Percentiles rank a stretch among this genome's conserved stretches.
Conservation (phyloP, 495 filamentous ascomycete species). For the Tuber borchii region DNA sequence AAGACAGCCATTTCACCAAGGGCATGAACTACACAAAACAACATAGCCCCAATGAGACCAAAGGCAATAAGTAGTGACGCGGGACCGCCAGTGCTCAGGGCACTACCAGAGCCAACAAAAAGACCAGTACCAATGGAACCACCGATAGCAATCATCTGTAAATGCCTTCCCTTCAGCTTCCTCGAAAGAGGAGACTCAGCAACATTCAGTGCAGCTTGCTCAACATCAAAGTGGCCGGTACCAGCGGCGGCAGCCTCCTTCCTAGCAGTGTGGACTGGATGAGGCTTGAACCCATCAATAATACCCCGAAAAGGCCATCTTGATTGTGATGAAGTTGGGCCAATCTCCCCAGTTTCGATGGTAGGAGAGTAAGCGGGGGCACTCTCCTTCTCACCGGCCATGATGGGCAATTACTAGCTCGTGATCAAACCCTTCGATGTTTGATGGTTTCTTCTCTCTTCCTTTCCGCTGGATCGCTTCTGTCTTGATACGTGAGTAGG, state of each 20-base stretch:
- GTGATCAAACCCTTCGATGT: background rate
- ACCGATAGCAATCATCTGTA: conserved; percentile 96
- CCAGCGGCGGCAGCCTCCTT: conserved; percentile 51
- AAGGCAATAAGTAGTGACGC: conserved; percentile 80
- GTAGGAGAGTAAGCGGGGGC: conserved; percentile 23
- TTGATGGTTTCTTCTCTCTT: background rate
- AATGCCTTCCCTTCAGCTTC: conserved; percentile 71
- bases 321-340: background rate
- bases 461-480: background rate
- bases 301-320: conserved; percentile 48
- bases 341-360: background rate
- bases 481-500: background rate
- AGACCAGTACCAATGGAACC: conserved; percentile 93
- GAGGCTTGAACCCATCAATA: conserved; percentile 73
- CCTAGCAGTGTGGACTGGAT: conserved; percentile 57
- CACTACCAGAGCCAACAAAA: conserved; percentile 78
- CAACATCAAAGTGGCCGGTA: conserved; percentile 65
- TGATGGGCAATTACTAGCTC: conserved; percentile 2
- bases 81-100: conserved; percentile 72
- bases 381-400: conserved; percentile 18
- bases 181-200: conserved; percentile 70
- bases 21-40: conserved; percentile 86
- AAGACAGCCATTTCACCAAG: conserved; percentile 87
- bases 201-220: conserved; percentile 65
- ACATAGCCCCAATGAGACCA: conserved; percentile 73